Evolutionary conservation across 306 rosid genomes (phyloP).

Genomic region (Trifolium pratense): DNA sequence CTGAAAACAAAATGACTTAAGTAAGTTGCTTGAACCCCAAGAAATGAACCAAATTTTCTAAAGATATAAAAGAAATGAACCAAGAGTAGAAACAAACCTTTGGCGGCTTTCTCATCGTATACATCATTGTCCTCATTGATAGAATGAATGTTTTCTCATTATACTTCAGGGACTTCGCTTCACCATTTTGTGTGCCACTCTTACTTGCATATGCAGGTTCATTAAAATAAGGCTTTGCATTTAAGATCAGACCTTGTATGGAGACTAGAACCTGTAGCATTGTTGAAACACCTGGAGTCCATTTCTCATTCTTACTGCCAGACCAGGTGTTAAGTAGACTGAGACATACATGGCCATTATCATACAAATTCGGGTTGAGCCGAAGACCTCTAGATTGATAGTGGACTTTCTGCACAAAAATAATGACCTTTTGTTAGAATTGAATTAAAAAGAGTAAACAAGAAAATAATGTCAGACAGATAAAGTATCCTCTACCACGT

Average conservation of each 20-base stretch:
- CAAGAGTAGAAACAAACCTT: conserved; percentile 63
- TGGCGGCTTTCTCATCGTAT: conserved; percentile 71
- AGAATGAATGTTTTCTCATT: conserved; percentile 71
- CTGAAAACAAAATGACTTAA: conserved; percentile 50
- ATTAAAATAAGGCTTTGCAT: conserved; percentile 81
- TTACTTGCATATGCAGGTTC: conserved; percentile 76
- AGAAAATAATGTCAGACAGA: conserved; percentile 4
- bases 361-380: conserved; percentile 88
- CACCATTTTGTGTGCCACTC: no score
- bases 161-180: conserved; percentile 57
- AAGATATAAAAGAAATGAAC: conserved; percentile 28
- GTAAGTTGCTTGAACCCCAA: conserved; percentile 19
- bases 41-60: conserved; percentile 5
- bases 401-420: conserved; percentile 62
- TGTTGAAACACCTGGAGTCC: conserved; percentile 83
- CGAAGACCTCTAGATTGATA: conserved; percentile 92
- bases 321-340: conserved; percentile 93
- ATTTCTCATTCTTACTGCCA: conserved; percentile 73
- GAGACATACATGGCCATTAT: conserved; percentile 92
- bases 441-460: conserved; percentile 24
- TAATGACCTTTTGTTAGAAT: conserved; percentile 35
- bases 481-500: conserved; percentile 44
- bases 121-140: conserved; percentile 82
- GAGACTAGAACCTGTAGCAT: conserved; percentile 94
- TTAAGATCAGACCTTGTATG: conserved; percentile 87